Evolutionary conservation across 495 filamentous ascomycete genomes (phyloP), one percentile per base, ranked within the genome.

Genomic region (Podospora didyma): DNA sequence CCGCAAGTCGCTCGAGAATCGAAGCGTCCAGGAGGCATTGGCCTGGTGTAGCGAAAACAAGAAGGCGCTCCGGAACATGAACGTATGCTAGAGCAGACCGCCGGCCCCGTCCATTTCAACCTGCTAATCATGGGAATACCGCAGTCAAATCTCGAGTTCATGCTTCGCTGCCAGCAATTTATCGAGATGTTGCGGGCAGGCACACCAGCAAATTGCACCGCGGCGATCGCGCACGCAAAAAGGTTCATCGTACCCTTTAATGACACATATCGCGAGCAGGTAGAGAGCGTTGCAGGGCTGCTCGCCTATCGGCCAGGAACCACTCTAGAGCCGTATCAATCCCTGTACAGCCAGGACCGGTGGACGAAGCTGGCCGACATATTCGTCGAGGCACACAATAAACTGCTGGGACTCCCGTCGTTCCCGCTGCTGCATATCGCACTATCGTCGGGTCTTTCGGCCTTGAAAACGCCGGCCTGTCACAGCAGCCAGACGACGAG

Each of bases 41-140:
- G 81, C 82, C 19, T 98, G 94, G 94, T 97, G 93, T 72, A 79
- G 73, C 31, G 94, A 97, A 66, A 96, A 96, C 68, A 93, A 91
- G 72, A 86, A 89, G 50, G 86, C 87, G 47, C 74, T 97, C 50
- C 87, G 90, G 63, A 92, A 89, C 75, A 86, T 89, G 70, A 83
- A 89, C 68, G 90, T 92, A 70, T 55, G 84, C 72, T 4, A 0
- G 10, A 49, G 6, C 39, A 23, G 16, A n/a, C 20, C 23, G 6
- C 24, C 24, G n/a, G 39, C 19, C 19, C 46, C 9, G 2, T 46
- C 26, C 9, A 31, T 31, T 31, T 9, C 26, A 31, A 31, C 20
- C 14, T 60, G 17, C 28, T 23, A 28, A 2, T n/a, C 0, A 58
- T 49, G 37, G 26, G 26, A 14, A 10, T 41, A 54, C 42, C 31